Evolutionary conservation across 352 stramenopile species (phyloP), one percentile per base, ranked within the genome.

Genomic region (Phytophthora citrophthora): DNA sequence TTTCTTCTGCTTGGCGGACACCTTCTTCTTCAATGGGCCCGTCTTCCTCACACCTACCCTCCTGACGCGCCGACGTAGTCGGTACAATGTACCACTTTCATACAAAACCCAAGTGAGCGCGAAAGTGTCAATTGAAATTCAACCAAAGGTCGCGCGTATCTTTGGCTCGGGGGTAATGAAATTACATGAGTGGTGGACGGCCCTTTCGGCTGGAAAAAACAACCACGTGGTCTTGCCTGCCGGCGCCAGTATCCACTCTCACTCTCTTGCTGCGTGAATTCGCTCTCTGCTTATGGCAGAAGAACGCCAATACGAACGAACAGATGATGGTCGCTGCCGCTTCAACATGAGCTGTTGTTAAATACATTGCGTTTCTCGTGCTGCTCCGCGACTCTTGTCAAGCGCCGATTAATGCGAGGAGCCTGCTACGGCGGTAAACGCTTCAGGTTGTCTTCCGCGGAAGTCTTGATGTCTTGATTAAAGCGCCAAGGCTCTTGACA

Each of bases 341-440:
- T 75, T 71, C 61, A 74, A 71, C 54, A 29, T 74, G 61, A 15
- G 18, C 5, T 10, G 20, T 29, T 68, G 54, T 72, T 68, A 72
- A 71, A 72, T 38, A 60, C 50, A 9, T 72, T 75, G 67, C 67
- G 67, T 75, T 71, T 75, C 67, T 32, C 6, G 34, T 43, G 36
- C 39, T 32, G 13, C 12, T n/a, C 16, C n/a, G 56, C 39, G 31
- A 57, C 38, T 56, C 40, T 18, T 57, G 49, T 44, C 46, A 64
- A 20, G 44, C 34, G 46, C 12, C 5, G 24, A n/a, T 27, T 32
- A 32, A 32, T 32, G 29, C 29, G 29, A 32, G 6, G 29, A 32
- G 29, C 29, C 29, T 32, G 29, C 29, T 32, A 11, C 29, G 15
- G 18, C 31, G 55, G 65, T 61, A 59, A 65, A 70, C n/a, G 18